Evolutionary conservation across 2,329 filamentous ascomycete species (phyloP).

Genomic region (Colletotrichum echinochloae): DNA sequence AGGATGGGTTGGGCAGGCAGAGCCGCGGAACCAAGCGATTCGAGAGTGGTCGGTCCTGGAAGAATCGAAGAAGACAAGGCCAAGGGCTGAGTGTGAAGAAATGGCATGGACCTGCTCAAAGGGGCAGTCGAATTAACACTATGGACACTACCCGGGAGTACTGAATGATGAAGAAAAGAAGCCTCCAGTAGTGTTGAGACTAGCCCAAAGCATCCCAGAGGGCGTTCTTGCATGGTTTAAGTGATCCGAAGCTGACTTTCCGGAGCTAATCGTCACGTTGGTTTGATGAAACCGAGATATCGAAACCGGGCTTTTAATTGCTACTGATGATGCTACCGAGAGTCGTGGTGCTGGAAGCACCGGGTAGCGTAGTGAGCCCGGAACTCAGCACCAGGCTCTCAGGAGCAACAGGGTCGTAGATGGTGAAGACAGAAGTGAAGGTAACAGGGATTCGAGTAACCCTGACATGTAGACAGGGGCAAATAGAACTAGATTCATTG

Average conservation of each 20-base stretch:
- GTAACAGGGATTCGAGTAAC: background rate
- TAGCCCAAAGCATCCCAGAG: background rate
- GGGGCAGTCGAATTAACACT: background rate
- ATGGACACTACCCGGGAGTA: background rate
- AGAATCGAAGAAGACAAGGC: background rate
- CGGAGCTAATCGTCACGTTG: background rate
- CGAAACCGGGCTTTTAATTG: background rate
- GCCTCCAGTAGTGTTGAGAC: background rate
- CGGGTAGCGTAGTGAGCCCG: background rate
- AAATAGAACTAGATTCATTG: background rate
- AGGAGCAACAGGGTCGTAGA: constrained; percentile 5
- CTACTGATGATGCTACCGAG: background rate
- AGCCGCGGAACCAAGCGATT: no score
- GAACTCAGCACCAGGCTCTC: background rate
- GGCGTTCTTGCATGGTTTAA: background rate
- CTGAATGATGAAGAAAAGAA: no score
- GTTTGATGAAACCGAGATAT: background rate
- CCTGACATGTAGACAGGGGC: constrained; percentile 9
- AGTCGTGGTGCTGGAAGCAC: background rate
- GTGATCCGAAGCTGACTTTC: background rate
- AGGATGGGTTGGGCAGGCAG: background rate
- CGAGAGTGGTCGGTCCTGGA: background rate
- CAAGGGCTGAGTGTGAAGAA: background rate
- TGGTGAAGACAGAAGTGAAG: constrained; percentile 19
- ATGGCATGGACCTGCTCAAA: background rate